These are phyloP conservation scores for Candida golubevii DNA, from an alignment of 805 yeast genomes.

Conservation along the genomic window DNA sequence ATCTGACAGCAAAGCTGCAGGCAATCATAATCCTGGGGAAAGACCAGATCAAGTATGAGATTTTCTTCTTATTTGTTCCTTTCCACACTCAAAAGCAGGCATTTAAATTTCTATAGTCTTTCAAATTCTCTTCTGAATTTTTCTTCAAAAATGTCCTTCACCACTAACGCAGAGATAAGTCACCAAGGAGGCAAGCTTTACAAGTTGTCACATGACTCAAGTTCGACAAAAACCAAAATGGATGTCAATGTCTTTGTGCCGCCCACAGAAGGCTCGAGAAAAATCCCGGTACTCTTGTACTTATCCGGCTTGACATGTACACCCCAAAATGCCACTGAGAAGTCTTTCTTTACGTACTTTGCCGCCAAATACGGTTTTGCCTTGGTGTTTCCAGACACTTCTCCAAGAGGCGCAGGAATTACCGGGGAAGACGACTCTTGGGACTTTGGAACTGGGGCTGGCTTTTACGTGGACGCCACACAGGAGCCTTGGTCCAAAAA, in stretches of 20 bases:
- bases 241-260: slow-evolving; percentile 83
- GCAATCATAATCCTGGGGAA: too few relatives aligned
- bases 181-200: slow-evolving; percentile 72
- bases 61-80: too few relatives aligned
- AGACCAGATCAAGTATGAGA: too few relatives aligned
- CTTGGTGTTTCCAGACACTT: slow-evolving; percentile 91
- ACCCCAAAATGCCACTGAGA: slow-evolving; percentile 89
- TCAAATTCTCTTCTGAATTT: background rate
- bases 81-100: too few relatives aligned
- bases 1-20: too few relatives aligned
- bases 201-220: slow-evolving; percentile 73
- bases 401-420: slow-evolving; percentile 80
- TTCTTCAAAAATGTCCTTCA: slow-evolving; percentile 42
- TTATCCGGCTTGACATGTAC: slow-evolving; percentile 91
- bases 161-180: slow-evolving; percentile 47
- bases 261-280: slow-evolving; percentile 28
- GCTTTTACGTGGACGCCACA: slow-evolving; percentile 87
- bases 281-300: slow-evolving; percentile 70
- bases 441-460: slow-evolving; percentile 95
- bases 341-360: slow-evolving; percentile 80
- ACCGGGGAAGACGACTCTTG: slow-evolving; percentile 79
- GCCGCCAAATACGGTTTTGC: slow-evolving; percentile 84
- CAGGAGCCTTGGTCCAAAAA: slow-evolving; percentile 63
- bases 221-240: slow-evolving; percentile 65
- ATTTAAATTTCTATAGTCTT: background rate